These are phyloP conservation scores for Oryza longistaminata DNA, from an alignment of 176 grass and related monocot genomes.

Conservation along the genomic window DNA sequence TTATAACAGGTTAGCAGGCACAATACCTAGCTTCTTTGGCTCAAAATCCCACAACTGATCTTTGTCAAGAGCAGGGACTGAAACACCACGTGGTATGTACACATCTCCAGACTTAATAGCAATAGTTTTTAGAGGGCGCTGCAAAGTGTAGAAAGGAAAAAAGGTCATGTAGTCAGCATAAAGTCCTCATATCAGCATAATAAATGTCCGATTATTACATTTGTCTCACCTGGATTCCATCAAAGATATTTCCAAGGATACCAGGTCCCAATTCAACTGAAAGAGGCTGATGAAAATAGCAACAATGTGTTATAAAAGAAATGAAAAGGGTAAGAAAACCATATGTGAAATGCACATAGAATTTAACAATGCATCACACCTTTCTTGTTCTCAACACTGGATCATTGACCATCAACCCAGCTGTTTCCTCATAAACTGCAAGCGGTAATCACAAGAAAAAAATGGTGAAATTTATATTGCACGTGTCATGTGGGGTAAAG, in stretches of 20 bases:
- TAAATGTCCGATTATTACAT: not conserved
- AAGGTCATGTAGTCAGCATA: conserved; percentile 12
- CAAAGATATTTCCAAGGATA: conserved; percentile 88
- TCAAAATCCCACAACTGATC: conserved; percentile 75
- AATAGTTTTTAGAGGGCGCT: conserved; percentile 86
- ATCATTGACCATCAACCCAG: conserved; percentile 83
- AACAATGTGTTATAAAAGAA: not conserved
- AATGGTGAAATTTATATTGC: not conserved
- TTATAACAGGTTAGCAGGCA: not conserved
- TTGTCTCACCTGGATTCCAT: conserved; percentile 71
- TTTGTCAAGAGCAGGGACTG: conserved; percentile 86
- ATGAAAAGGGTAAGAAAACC: not conserved
- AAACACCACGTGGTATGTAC: conserved; percentile 85
- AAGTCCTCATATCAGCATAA: not conserved
- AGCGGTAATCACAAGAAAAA: not conserved
- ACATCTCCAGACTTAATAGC: conserved; percentile 82
- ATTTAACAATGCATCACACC: conserved; percentile 20
- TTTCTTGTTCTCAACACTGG: conserved; percentile 75
- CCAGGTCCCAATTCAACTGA: conserved; percentile 80
- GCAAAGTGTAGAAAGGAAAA: conserved; percentile 22
- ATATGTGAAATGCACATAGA: not conserved
- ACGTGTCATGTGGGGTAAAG: not conserved
- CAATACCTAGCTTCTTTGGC: conserved; percentile 67
- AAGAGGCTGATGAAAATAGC: conserved; percentile 60
- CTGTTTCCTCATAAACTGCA: conserved; percentile 90